Conservation (phyloP, 129 eudicot species). For the Saposhnikovia divaricata region DNA sequence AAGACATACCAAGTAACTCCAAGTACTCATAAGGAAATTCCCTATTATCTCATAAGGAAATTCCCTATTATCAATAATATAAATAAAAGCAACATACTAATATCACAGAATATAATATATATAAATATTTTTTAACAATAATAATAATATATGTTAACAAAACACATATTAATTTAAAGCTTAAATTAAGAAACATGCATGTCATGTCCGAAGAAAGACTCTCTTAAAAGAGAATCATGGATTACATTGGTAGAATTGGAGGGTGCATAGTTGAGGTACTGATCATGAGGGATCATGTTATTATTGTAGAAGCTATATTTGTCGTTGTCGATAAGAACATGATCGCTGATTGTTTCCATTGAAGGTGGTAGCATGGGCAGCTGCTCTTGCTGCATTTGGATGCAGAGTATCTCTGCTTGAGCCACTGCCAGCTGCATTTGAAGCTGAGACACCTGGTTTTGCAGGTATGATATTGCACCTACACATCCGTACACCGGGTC, state of each 20-base stretch:
- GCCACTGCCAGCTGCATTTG: slow-evolving; percentile 92
- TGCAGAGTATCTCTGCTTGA: slow-evolving; percentile 73
- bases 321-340: slow-evolving; percentile 25
- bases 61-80: too few relatives aligned
- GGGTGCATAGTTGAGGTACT: slow-evolving; percentile 36
- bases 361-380: slow-evolving; percentile 10
- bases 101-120: too few relatives aligned
- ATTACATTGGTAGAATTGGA: slow-evolving; percentile 37
- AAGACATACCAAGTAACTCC: too few relatives aligned
- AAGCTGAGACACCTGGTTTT: slow-evolving; percentile 66
- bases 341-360: slow-evolving; percentile 8
- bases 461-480: slow-evolving; percentile 67
- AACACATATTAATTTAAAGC: background rate
- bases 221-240: slow-evolving; percentile 48
- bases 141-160: too few relatives aligned
- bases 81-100: too few relatives aligned
- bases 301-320: slow-evolving; percentile 13
- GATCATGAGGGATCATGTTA: slow-evolving; percentile 42
- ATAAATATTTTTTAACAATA: too few relatives aligned
- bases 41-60: too few relatives aligned
- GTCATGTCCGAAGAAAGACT: slow-evolving; percentile 65
- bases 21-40: too few relatives aligned
- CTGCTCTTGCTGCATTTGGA: slow-evolving; percentile 63
- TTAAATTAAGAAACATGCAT: slow-evolving; percentile 35
- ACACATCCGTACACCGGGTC: slow-evolving; percentile 92